Percentiles rank a stretch among this genome's conserved stretches.
Conservation (phyloP, 2,329 filamentous ascomycete species). For the Talaromyces marneffei region DNA sequence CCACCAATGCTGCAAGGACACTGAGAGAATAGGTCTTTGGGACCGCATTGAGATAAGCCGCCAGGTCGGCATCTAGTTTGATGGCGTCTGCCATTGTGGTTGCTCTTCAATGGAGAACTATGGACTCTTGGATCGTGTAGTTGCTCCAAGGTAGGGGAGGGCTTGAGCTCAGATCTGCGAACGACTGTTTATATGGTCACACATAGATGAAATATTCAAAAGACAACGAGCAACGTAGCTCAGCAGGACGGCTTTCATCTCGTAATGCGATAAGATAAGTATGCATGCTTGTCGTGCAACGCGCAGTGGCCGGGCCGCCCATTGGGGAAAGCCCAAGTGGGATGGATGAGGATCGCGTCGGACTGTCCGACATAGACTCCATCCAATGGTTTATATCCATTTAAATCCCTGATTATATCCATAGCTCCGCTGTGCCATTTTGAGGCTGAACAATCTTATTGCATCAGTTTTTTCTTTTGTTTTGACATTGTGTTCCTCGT, state of each 20-base stretch:
- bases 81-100: neutral
- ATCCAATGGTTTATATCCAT: neutral
- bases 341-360: neutral
- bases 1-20: neutral
- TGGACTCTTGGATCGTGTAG: neutral
- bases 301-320: neutral
- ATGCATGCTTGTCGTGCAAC: neutral
- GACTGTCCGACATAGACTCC: neutral
- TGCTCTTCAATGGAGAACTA: neutral
- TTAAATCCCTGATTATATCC: neutral
- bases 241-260: neutral
- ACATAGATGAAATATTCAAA: neutral
- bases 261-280: constrained; percentile 1
- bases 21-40: neutral
- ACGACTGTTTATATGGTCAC: neutral
- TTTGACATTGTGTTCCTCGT: neutral
- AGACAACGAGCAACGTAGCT: neutral
- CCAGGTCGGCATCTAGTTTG: neutral
- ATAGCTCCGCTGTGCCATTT: neutral
- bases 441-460: too few relatives aligned
- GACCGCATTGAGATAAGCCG: neutral
- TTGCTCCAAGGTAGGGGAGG: neutral
- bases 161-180: neutral
- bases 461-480: neutral
- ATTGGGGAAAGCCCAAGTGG: neutral